A percentile compares a stretch with the other conserved stretches of the same genome.
Evolutionary conservation across 441 rosid species (phyloP).

Genomic region (Populus hybrid): DNA sequence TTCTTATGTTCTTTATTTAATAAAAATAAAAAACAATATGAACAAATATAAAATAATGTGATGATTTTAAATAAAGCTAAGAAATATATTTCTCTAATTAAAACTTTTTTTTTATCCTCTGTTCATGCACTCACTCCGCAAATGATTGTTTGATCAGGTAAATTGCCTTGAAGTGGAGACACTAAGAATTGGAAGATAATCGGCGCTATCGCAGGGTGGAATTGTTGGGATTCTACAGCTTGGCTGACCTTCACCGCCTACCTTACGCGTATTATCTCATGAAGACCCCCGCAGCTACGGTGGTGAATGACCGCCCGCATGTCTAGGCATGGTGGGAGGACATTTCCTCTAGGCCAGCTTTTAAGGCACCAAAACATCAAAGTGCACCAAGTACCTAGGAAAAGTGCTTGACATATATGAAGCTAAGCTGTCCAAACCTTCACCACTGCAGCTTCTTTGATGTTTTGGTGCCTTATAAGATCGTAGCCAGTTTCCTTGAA

Average conservation of each 20-base stretch:
- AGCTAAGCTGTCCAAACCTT: conserved; percentile 45
- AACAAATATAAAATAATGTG: no score
- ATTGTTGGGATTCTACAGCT: conserved; percentile 61
- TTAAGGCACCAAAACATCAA: conserved; percentile 7
- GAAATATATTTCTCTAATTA: no score
- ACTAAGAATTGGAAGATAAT: conserved; percentile 53
- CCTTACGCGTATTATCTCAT: conserved; percentile 66
- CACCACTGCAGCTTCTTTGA: conserved; percentile 54
- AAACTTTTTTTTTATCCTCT: no score
- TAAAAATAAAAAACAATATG: no score
- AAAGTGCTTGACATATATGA: no score
- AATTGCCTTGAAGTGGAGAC: conserved; percentile 47
- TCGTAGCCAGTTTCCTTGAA: conserved; percentile 53
- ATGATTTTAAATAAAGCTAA: no score
- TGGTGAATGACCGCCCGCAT: conserved; percentile 54
- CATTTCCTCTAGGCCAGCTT: conserved; percentile 65
- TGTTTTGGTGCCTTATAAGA: conserved; percentile 42
- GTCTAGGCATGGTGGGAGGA: conserved; percentile 91
- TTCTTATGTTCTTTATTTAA: no score
- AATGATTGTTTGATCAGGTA: conserved; percentile 44
- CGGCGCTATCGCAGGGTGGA: conserved; percentile 50
- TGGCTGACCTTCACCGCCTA: conserved; percentile 76
- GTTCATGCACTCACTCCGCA: no score
- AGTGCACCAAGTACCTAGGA: no score
- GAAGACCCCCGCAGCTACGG: conserved; percentile 55